phyloP scores from a whole-genome alignment of 306 rosid species.

The Acacia melanoxylon region DNA sequence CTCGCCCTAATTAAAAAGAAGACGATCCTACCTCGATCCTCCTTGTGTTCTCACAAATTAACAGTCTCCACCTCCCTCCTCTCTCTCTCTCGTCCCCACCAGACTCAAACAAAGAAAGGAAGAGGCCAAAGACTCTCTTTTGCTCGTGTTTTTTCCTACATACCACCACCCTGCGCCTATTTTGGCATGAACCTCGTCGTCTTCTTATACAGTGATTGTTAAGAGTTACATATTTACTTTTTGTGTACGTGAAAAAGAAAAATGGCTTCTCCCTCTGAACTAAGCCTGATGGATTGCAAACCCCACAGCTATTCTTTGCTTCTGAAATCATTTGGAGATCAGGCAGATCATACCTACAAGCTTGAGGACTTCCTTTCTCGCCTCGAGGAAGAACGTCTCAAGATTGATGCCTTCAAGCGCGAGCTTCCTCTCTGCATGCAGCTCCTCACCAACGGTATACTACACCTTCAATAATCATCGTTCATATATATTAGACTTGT shows the following conservation, averaged over 20 bases:
- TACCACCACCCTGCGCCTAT: constrained; percentile 45
- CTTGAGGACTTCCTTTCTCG: constrained; percentile 84
- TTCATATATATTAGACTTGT: neutral
- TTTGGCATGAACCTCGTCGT: constrained; percentile 36
- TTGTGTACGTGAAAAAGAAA: constrained; percentile 9
- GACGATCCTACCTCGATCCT: constrained; percentile 79
- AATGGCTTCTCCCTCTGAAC: constrained; percentile 87
- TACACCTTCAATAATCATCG: constrained; percentile 21
- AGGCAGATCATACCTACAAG: constrained; percentile 63
- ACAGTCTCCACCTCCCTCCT: constrained; percentile 41
- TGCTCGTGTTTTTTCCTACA: constrained; percentile 69
- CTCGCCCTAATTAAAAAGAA: constrained; percentile 73
- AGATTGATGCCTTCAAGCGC: constrained; percentile 97
- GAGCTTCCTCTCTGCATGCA: constrained; percentile 99
- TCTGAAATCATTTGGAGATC: constrained; percentile 79
- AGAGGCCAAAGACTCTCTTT: constrained; percentile 86
- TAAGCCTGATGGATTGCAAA: constrained; percentile 73
- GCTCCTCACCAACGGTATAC: constrained; percentile 81
- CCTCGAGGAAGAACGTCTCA: constrained; percentile 90
- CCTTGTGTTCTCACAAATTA: constrained; percentile 60
- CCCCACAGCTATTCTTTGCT: constrained; percentile 80
- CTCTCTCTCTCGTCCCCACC: constrained; percentile 41
- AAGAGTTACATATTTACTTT: neutral
- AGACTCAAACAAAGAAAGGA: constrained; percentile 37
- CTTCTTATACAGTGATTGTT: constrained; percentile 30